Conservation (phyloP, 352 stramenopile genomes). For the Globisporangium solare region DNA sequence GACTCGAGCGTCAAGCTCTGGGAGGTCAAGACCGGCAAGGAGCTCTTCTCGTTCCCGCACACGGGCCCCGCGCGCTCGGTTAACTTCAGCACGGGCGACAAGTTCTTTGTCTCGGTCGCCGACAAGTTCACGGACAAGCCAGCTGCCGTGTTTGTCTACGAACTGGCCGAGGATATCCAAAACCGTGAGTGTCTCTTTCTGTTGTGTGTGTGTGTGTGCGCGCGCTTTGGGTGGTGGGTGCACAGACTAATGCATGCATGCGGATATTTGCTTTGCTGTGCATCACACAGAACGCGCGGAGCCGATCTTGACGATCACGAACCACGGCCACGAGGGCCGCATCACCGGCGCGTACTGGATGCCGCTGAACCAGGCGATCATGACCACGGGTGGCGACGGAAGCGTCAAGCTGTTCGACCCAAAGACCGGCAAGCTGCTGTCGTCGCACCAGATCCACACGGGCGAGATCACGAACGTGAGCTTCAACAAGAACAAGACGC, state of each 20-base stretch:
- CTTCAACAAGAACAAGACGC: slow-evolving; percentile 96
- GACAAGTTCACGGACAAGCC: slow-evolving; percentile 85
- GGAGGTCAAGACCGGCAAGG: slow-evolving; percentile 87
- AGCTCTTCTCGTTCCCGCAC: slow-evolving; percentile 84
- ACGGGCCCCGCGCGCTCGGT: slow-evolving; percentile 79
- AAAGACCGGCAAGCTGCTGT: slow-evolving; percentile 59
- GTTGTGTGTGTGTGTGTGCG: no score
- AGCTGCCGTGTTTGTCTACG: slow-evolving; percentile 76
- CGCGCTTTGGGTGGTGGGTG: no score
- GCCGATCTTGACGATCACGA: slow-evolving; percentile 68
- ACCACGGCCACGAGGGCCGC: slow-evolving; percentile 74
- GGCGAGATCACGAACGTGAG: slow-evolving; percentile 96
- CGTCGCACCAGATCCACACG: slow-evolving; percentile 89
- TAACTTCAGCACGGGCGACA: slow-evolving; percentile 85
- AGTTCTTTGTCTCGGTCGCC: slow-evolving; percentile 77
- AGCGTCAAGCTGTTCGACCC: slow-evolving; percentile 80
- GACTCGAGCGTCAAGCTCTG: slow-evolving; percentile 92
- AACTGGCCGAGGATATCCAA: slow-evolving; percentile 56
- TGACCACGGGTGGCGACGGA: slow-evolving; percentile 83
- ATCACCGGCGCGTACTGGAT: slow-evolving; percentile 85
- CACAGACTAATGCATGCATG: slow-evolving; percentile 5
- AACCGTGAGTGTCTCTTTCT: slow-evolving; percentile 59
- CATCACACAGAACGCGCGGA: slow-evolving; percentile 42
- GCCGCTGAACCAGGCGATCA: slow-evolving; percentile 83
- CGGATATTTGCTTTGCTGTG: not conserved